Evolutionary conservation across 768 basidiomycete genomes (phyloP).

Genomic region (Ramaria sp.): DNA sequence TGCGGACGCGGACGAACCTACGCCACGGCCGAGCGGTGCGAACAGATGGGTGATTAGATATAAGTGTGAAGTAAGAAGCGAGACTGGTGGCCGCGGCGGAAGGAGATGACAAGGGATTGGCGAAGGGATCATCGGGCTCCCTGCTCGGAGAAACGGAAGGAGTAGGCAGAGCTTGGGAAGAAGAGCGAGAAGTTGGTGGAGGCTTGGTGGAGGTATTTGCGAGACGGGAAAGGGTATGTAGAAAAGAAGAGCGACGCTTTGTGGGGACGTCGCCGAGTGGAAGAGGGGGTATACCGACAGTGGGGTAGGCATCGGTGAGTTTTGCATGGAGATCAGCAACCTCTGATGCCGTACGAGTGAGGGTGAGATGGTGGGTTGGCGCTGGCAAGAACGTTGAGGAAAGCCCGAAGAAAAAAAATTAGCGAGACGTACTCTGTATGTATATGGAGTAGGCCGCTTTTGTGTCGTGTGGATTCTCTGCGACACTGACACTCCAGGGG

Average conservation of each 20-base stretch:
- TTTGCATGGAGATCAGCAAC: conserved; percentile 75
- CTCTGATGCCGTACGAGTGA: conserved; percentile 68
- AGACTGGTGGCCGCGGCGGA: conserved; percentile 39
- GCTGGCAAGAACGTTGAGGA: conserved; percentile 33
- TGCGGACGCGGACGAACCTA: conserved; percentile 74
- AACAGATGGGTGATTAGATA: conserved; percentile 57
- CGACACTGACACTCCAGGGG: conserved; percentile 82
- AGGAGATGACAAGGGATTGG: conserved; percentile 16
- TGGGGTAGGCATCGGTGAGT: conserved; percentile 49
- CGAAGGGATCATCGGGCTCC: conserved; percentile 54
- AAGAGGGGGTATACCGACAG: conserved; percentile 44
- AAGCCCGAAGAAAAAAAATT: background rate
- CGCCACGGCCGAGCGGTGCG: conserved; percentile 68
- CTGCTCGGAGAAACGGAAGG: conserved; percentile 40
- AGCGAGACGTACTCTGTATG: conserved; percentile 68
- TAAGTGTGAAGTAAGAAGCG: conserved; percentile 67
- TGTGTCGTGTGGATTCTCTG: conserved; percentile 69
- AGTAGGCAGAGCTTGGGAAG: conserved; percentile 21
- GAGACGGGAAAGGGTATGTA: conserved; percentile 77
- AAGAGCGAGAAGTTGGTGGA: conserved; percentile 24
- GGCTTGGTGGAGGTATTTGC: conserved; percentile 29
- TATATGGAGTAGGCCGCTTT: conserved; percentile 72
- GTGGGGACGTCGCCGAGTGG: conserved; percentile 37
- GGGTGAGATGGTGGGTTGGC: conserved; percentile 81
- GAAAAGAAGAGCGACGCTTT: conserved; percentile 76